phyloP scores from a whole-genome alignment of 805 yeast species.

The Zygosaccharomyces gambellarensis region DNA sequence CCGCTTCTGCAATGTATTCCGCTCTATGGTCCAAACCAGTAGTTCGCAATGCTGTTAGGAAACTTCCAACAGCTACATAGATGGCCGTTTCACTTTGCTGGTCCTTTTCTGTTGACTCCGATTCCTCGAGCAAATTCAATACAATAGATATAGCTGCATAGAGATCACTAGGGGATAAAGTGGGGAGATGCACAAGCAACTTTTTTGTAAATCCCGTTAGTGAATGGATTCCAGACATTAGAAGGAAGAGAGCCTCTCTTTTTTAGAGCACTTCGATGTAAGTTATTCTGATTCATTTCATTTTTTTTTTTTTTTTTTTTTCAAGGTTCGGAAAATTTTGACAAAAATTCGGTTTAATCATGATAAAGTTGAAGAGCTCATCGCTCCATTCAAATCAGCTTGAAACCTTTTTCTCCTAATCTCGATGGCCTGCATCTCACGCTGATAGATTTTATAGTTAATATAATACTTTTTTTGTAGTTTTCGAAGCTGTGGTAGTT shows the following conservation, averaged over 20 bases:
- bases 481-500: slow-evolving; percentile 17
- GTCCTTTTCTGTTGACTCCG: slow-evolving; percentile 5
- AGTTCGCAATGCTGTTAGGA: slow-evolving; percentile 70
- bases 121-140: slow-evolving; percentile 56
- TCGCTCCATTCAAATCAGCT: slow-evolving; percentile 4
- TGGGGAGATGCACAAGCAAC: slow-evolving; percentile 55
- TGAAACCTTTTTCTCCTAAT: slow-evolving; percentile 9
- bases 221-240: not conserved
- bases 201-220: slow-evolving; percentile 49
- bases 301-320: not conserved
- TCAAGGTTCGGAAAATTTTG: not conserved
- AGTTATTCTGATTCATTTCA: slow-evolving; percentile 24
- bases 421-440: slow-evolving; percentile 17
- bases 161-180: slow-evolving; percentile 60
- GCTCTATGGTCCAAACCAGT: slow-evolving; percentile 77
- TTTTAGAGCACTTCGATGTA: too few species aligned
- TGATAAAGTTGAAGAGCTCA: not conserved
- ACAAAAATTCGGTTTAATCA: not conserved
- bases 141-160: slow-evolving; percentile 56
- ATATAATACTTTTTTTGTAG: slow-evolving; percentile 22
- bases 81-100: slow-evolving; percentile 1
- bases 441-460: slow-evolving; percentile 15
- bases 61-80: slow-evolving; percentile 67
- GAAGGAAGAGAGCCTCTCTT: too few species aligned
- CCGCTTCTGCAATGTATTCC: slow-evolving; percentile 82